Evolutionary conservation across 2,329 filamentous ascomycete genomes (phyloP), one percentile per base, ranked within the genome.

Genomic region (Penicillium sp.): DNA sequence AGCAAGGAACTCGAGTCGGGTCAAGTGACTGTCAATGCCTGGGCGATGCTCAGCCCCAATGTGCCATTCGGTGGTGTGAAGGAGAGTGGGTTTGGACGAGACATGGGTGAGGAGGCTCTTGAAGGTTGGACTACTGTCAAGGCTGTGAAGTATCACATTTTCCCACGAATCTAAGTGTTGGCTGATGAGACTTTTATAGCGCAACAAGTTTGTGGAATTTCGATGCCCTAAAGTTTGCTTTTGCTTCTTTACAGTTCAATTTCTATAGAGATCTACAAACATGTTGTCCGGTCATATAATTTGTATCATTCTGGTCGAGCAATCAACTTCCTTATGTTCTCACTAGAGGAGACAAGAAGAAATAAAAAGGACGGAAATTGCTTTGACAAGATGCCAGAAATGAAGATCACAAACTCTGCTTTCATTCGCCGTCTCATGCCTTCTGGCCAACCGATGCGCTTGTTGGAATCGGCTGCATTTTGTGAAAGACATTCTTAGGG

Each of bases 401-500:
- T 23, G 23, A 23, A 23, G 3, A 5, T 23, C 23, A 23, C 23
- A 13, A 13, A 5, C 2, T 13, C 11, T n/a, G 7, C n/a, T 27
- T 2, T 14, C 1, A 13, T 19, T 7, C 7, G 3, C 14, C 32
- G 10, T 19, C 2, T 29, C 32, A 41, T 13, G 23, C 27, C 13
- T 41, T 26, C 10, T 38, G n/a, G 10, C n/a, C n/a, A 27, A 8
- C 34, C 9, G 34, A 39, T 44, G 32, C 34, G 11, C 16, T 29
- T 9, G 8, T 58, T 6, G 55, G 48, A 40, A 75, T 70, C 0
- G 72, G 66, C 34, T 74, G 72, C 65, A 75, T 70, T 58, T 78
- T 79, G 41, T 76, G 69, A 60, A 80, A 81, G 16, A 79, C 61
- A 57, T 77, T 79, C 4, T 54, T 67, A 2, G 78, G 76, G 59